Evolutionary conservation across 208 protist species (phyloP).

Genomic region (Acanthamoeba castellanii): DNA sequence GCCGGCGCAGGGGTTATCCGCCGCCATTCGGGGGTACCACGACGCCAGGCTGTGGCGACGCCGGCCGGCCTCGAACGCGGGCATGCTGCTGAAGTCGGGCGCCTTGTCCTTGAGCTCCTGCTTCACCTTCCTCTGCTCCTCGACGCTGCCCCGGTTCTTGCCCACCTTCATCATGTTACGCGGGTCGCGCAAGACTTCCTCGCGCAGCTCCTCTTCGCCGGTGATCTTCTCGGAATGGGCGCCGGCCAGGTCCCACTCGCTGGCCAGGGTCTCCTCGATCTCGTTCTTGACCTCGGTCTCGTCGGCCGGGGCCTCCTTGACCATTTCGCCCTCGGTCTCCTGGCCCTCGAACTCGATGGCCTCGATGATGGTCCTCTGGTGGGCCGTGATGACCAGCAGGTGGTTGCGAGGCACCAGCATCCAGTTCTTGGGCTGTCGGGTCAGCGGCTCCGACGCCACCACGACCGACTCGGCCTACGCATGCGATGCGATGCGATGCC

Average conservation of each 20-base stretch:
- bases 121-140: constrained; percentile 55
- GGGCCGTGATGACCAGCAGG: constrained; percentile 46
- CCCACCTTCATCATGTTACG: constrained; percentile 63
- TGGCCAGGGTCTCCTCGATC: constrained; percentile 40
- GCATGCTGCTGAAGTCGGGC: constrained; percentile 35
- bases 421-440: constrained; percentile 32
- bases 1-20: not conserved
- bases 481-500: not conserved
- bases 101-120: constrained; percentile 63
- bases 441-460: constrained; percentile 65
- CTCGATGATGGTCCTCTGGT: constrained; percentile 63
- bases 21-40: constrained; percentile 56
- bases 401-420: constrained; percentile 65
- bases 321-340: not conserved
- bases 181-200: constrained; percentile 27
- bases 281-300: constrained; percentile 63
- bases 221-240: not conserved
- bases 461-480: constrained; percentile 53
- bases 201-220: constrained; percentile 47
- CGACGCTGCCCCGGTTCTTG: constrained; percentile 40
- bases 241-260: constrained; percentile 55
- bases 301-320: constrained; percentile 38
- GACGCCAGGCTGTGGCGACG: constrained; percentile 56
- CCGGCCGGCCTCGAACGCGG: not conserved
- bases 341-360: constrained; percentile 51